Evolutionary conservation across 169 alveolate genomes (phyloP).

Genomic region (Theileria equi): DNA sequence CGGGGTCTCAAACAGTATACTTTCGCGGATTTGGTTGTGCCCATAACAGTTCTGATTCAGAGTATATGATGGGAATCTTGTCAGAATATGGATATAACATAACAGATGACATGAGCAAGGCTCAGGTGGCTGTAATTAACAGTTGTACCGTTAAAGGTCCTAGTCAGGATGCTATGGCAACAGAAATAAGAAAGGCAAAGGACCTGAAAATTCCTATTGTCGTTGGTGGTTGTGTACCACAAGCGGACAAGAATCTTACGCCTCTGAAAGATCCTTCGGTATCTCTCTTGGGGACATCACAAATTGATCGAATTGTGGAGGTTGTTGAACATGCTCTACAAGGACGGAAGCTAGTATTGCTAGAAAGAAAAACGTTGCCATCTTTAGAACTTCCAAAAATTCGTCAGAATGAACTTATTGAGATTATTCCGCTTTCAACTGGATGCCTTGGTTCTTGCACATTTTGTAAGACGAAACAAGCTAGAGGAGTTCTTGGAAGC

Average conservation of each 20-base stretch:
- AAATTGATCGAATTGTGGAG: constrained; percentile 89
- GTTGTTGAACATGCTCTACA: constrained; percentile 93
- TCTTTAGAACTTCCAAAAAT: constrained; percentile 94
- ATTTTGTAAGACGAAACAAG: constrained; percentile 97
- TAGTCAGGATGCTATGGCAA: constrained; percentile 91
- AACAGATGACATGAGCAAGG: constrained; percentile 86
- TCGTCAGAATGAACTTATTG: constrained; percentile 91
- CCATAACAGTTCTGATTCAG: constrained; percentile 96
- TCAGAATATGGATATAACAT: constrained; percentile 89
- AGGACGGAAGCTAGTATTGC: constrained; percentile 87
- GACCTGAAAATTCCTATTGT: constrained; percentile 74
- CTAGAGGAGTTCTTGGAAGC: constrained; percentile 93
- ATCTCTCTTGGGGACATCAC: constrained; percentile 81
- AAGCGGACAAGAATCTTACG: constrained; percentile 83
- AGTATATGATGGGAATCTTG: constrained; percentile 89
- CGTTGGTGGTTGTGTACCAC: constrained; percentile 95
- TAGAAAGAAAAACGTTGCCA: constrained; percentile 87
- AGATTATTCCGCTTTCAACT: constrained; percentile 84
- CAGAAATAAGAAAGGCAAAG: constrained; percentile 64
- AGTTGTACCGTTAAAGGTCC: constrained; percentile 99
- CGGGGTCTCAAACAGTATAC: constrained; percentile 85
- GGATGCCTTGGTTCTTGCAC: constrained; percentile 99
- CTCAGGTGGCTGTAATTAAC: constrained; percentile 90
- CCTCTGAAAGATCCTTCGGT: constrained; percentile 56
- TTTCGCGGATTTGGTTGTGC: constrained; percentile 98